phyloP scores from a whole-genome alignment of 495 filamentous ascomycete genomes.

The Aspergillus nidulans region DNA sequence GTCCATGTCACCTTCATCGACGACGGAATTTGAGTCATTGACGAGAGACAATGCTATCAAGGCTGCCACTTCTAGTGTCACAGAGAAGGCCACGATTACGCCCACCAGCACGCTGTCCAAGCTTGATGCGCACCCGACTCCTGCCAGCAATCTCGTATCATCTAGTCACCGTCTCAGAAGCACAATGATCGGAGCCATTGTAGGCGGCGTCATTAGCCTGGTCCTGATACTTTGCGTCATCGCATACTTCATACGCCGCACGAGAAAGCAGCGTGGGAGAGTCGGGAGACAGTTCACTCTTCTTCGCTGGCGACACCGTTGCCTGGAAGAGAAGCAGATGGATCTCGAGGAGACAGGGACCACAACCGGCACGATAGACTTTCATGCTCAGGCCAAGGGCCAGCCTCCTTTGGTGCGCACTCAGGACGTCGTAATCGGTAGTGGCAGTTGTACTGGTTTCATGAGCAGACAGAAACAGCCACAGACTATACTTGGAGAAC shows the following conservation, averaged over 20 bases:
- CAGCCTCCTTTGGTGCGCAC: background rate
- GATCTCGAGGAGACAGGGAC: background rate
- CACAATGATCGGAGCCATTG: constrained; percentile 26
- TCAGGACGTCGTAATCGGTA: background rate
- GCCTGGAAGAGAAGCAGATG: background rate
- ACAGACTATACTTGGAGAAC: background rate
- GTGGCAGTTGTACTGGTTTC: too few relatives aligned
- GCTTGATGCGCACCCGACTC: background rate
- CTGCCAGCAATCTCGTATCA: background rate
- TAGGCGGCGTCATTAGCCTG: constrained; percentile 21
- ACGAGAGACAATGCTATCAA: background rate
- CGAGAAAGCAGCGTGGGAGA: constrained; percentile 17
- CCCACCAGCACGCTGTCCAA: background rate
- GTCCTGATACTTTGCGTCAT: constrained; percentile 20
- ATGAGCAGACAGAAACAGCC: background rate
- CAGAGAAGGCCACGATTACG: constrained; percentile 1
- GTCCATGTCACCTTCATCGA: background rate
- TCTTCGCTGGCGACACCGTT: constrained; percentile 11
- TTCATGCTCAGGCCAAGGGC: background rate
- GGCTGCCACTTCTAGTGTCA: background rate
- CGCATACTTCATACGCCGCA: constrained; percentile 19
- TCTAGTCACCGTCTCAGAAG: constrained; percentile 6
- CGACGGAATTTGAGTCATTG: background rate
- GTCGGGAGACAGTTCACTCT: constrained; percentile 11
- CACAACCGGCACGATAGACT: background rate